These are phyloP conservation scores for Salix purpurea DNA, from an alignment of 345 rosid genomes.

Conservation along the genomic window DNA sequence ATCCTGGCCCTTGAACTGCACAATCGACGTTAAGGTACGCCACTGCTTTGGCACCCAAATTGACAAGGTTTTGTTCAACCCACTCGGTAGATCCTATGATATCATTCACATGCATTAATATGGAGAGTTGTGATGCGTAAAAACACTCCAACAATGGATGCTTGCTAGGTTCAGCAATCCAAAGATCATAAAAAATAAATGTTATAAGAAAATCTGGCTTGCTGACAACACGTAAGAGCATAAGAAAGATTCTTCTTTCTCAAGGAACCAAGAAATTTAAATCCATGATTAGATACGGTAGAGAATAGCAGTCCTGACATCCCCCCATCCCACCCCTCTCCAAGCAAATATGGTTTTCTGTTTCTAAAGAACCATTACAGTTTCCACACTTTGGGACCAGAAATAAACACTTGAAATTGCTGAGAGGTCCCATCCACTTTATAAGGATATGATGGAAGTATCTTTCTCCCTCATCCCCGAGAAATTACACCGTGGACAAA, in stretches of 20 bases:
- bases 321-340: not conserved
- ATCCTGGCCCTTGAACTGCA: conserved; percentile 95
- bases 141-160: not conserved
- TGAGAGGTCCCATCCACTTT: not conserved
- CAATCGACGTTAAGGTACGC: conserved; percentile 97
- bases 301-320: not conserved
- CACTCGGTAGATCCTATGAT: conserved; percentile 88
- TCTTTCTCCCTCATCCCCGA: not conserved
- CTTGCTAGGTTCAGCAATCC: not conserved
- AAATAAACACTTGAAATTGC: not conserved
- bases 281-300: not conserved
- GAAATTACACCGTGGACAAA: not conserved
- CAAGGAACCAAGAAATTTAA: not conserved
- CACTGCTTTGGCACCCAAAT: conserved; percentile 76
- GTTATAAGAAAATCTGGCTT: not conserved
- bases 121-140: not conserved
- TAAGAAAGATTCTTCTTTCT: not conserved
- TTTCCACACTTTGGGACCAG: not conserved
- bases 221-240: not conserved
- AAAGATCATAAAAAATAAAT: not conserved
- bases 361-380: not conserved
- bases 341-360: not conserved
- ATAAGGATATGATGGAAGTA: not conserved
- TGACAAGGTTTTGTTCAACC: conserved; percentile 85
- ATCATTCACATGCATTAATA: conserved; percentile 8